A percentile compares a stretch with the other conserved stretches of the same genome.
These are phyloP conservation scores for Talaromyces sp. DNA, from an alignment of 2,329 filamentous ascomycete species.

Conservation along the genomic window DNA sequence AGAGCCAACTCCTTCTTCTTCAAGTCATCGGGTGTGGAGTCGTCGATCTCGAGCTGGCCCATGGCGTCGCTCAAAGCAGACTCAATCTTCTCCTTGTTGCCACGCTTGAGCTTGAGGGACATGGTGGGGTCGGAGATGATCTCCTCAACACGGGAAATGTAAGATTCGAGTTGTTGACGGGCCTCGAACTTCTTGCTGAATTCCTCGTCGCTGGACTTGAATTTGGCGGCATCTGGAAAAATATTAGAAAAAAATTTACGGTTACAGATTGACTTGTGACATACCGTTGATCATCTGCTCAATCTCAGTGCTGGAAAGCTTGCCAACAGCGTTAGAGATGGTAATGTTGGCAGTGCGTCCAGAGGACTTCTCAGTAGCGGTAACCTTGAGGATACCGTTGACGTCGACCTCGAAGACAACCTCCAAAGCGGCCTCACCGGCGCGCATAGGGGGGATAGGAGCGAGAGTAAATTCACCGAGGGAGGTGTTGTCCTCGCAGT, in stretches of 20 bases:
- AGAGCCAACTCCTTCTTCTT: slow-evolving; percentile 99
- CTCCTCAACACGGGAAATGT: slow-evolving; percentile 98
- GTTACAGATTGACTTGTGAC: slow-evolving; percentile 20
- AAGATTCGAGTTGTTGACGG: slow-evolving; percentile 97
- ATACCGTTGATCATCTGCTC: slow-evolving; percentile 92
- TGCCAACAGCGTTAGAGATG: slow-evolving; percentile 98
- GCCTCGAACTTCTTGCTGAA: slow-evolving; percentile 99
- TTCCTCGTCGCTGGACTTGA: slow-evolving; percentile 96
- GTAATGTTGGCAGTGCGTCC: slow-evolving; percentile 99
- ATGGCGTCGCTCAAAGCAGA: slow-evolving; percentile 94
- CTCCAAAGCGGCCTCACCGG: slow-evolving; percentile 94
- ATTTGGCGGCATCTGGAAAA: slow-evolving; percentile 74
- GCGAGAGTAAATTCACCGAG: slow-evolving; percentile 96
- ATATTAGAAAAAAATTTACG: no score
- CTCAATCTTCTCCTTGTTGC: slow-evolving; percentile 99
- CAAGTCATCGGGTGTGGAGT: slow-evolving; percentile 84
- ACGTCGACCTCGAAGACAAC: slow-evolving; percentile 99
- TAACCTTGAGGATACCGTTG: slow-evolving; percentile 99
- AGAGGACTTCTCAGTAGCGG: slow-evolving; percentile 97
- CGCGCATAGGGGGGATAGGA: slow-evolving; percentile 80
- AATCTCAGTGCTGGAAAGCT: slow-evolving; percentile 90
- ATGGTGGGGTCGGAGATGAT: slow-evolving; percentile 95
- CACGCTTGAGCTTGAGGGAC: slow-evolving; percentile 96
- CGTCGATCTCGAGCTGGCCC: slow-evolving; percentile 94
- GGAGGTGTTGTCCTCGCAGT: slow-evolving; percentile 98